These are phyloP conservation scores for Primulina tabacum DNA, from an alignment of 257 asterid species.

Conservation along the genomic window DNA sequence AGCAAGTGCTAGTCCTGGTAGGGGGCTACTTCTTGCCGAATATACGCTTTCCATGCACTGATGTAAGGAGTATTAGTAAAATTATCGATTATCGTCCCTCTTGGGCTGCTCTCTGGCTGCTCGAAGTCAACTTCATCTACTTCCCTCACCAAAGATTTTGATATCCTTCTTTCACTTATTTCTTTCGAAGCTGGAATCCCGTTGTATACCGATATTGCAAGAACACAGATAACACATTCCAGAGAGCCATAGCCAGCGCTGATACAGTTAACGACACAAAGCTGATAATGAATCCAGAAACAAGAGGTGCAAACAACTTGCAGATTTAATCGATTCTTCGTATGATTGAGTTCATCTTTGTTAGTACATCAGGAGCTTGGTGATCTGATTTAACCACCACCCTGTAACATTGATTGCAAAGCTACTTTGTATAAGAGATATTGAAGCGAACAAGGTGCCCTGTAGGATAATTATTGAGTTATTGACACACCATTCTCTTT, in stretches of 20 bases:
- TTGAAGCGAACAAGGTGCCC: too few relatives aligned
- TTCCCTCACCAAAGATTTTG: constrained; percentile 32
- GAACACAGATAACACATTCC: constrained; percentile 69
- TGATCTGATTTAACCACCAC: constrained; percentile 86
- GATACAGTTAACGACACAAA: constrained; percentile 75
- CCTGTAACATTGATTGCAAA: constrained; percentile 42
- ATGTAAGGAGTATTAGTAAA: constrained; percentile 46
- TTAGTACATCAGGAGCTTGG: constrained; percentile 48
- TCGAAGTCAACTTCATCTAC: constrained; percentile 29
- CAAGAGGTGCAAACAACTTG: constrained; percentile 80
- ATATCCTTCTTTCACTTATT: constrained; percentile 34
- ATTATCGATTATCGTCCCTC: constrained; percentile 25
- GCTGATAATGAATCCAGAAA: constrained; percentile 76
- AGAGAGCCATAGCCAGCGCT: constrained; percentile 53
- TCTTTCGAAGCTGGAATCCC: constrained; percentile 66
- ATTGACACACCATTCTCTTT: too few relatives aligned
- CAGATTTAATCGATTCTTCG: constrained; percentile 75
- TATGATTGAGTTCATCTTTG: constrained; percentile 76
- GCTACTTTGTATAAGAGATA: too few relatives aligned
- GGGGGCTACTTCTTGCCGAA: constrained; percentile 61
- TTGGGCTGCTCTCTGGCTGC: constrained; percentile 26
- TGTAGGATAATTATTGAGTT: too few relatives aligned
- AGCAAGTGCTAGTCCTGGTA: constrained; percentile 83
- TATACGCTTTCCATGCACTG: constrained; percentile 71
- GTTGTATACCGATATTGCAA: constrained; percentile 65